These are phyloP conservation scores for Aspergillus hancockii DNA, from an alignment of 495 filamentous ascomycete species.

Conservation along the genomic window DNA sequence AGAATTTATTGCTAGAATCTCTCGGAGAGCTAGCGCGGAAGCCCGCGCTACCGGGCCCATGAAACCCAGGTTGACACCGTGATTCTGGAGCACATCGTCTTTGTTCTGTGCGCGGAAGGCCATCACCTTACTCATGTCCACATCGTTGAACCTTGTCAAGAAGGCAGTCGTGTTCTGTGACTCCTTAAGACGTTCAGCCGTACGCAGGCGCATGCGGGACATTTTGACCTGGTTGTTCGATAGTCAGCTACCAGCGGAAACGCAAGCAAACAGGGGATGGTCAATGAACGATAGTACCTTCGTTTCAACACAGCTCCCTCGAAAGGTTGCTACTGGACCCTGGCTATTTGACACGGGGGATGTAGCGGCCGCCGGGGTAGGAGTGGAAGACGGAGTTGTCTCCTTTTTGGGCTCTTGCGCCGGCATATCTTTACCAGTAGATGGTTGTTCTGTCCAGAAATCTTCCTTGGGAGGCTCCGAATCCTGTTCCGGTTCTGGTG, in stretches of 20 bases:
- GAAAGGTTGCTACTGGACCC: constrained; percentile 17
- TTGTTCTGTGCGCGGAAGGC: constrained; percentile 87
- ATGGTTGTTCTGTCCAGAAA: background rate
- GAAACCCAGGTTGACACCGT: constrained; percentile 87
- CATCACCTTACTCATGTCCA: constrained; percentile 90
- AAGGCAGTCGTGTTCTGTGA: constrained; percentile 57
- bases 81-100: constrained; percentile 80
- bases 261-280: background rate
- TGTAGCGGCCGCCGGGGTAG: constrained; percentile 13
- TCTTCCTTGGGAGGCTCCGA: background rate
- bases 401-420: background rate
- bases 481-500: background rate
- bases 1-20: constrained; percentile 83
- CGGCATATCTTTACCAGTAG: background rate
- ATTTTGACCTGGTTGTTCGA: constrained; percentile 10
- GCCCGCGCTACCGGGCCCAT: constrained; percentile 90
- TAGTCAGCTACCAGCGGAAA: background rate
- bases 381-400: background rate
- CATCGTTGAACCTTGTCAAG: constrained; percentile 90
- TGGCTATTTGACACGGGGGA: constrained; percentile 17
- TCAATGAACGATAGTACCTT: constrained; percentile 49
- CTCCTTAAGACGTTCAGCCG: constrained; percentile 10
- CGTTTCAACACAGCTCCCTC: constrained; percentile 74
- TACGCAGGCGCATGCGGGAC: constrained; percentile 11
- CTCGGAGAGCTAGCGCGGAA: constrained; percentile 78